Percentiles rank a stretch among this genome's conserved stretches.
These are phyloP conservation scores for Ophiostoma ips DNA, from an alignment of 2,329 filamentous ascomycete species.

Conservation along the genomic window DNA sequence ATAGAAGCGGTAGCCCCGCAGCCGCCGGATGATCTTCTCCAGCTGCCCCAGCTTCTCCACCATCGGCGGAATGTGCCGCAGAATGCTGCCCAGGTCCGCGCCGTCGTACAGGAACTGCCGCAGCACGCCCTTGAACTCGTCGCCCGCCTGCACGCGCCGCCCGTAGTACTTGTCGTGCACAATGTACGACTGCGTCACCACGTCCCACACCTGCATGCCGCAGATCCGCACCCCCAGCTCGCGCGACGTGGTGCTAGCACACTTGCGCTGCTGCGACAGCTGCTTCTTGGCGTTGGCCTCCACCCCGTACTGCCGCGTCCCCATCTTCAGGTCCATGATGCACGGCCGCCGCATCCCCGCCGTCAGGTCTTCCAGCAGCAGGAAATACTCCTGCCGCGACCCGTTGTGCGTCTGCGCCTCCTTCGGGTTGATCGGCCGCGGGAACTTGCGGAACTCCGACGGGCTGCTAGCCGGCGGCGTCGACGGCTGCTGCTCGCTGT, in stretches of 20 bases:
- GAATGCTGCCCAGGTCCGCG: slow-evolving; percentile 62
- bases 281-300: slow-evolving; percentile 88
- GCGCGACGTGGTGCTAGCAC: slow-evolving; percentile 78
- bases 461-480: slow-evolving; percentile 2
- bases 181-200: slow-evolving; percentile 66
- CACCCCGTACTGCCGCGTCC: slow-evolving; percentile 89
- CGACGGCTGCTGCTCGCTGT: not conserved
- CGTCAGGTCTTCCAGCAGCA: slow-evolving; percentile 87
- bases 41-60: slow-evolving; percentile 71
- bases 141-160: slow-evolving; percentile 70
- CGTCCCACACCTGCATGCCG: slow-evolving; percentile 93
- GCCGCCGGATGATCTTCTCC: slow-evolving; percentile 64
- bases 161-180: slow-evolving; percentile 99
- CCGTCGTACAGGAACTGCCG: slow-evolving; percentile 88
- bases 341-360: slow-evolving; percentile 93
- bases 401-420: slow-evolving; percentile 53
- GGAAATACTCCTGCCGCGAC: slow-evolving; percentile 74
- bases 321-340: slow-evolving; percentile 98
- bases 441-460: slow-evolving; percentile 26
- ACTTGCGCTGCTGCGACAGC: slow-evolving; percentile 84
- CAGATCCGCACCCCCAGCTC: slow-evolving; percentile 88
- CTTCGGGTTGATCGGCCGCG: slow-evolving; percentile 59
- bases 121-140: slow-evolving; percentile 77
- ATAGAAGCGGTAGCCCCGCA: slow-evolving; percentile 87
- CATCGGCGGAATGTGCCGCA: slow-evolving; percentile 76